Evolutionary conservation across 2,329 filamentous ascomycete genomes (phyloP).

Genomic region (Aureobasidium melanogenum): DNA sequence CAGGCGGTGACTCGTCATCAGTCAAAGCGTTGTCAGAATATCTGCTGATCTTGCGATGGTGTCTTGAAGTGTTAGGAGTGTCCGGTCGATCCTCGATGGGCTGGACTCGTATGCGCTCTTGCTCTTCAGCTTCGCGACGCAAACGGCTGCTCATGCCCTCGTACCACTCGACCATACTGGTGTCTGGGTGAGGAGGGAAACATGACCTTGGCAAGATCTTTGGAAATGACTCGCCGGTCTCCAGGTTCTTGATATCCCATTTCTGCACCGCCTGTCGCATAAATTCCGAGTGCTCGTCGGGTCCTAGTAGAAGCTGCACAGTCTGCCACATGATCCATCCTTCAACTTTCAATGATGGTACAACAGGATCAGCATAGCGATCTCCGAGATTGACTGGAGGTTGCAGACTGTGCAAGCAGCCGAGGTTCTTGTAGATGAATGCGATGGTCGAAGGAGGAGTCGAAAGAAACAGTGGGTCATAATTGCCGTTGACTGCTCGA

Average conservation of each 20-base stretch:
- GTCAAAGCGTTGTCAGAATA: background rate
- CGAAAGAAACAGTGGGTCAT: constrained; percentile 61
- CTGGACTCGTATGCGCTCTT: constrained; percentile 23
- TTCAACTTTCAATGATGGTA: constrained; percentile 72
- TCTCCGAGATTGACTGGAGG: constrained; percentile 46
- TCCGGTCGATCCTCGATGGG: constrained; percentile 17
- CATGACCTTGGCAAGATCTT: constrained; percentile 56
- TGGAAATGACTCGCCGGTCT: constrained; percentile 49
- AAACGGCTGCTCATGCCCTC: constrained; percentile 64
- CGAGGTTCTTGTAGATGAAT: constrained; percentile 85
- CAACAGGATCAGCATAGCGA: constrained; percentile 63
- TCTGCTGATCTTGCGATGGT: constrained; percentile 15
- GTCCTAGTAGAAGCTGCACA: constrained; percentile 77
- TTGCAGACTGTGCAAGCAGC: constrained; percentile 81
- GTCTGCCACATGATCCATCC: constrained; percentile 94
- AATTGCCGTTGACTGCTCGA: constrained; percentile 36
- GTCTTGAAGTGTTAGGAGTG: constrained; percentile 4
- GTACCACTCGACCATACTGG: constrained; percentile 81
- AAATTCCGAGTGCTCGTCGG: constrained; percentile 78
- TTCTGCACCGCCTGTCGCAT: constrained; percentile 70
- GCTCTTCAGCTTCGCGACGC: constrained; percentile 50
- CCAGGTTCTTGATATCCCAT: constrained; percentile 67
- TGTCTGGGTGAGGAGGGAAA: constrained; percentile 65
- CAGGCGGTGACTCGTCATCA: constrained; percentile 29
- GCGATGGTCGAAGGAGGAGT: constrained; percentile 68